These are phyloP conservation scores for Aspergillus floridensis DNA, from an alignment of 2,329 filamentous ascomycete species.

Conservation along the genomic window DNA sequence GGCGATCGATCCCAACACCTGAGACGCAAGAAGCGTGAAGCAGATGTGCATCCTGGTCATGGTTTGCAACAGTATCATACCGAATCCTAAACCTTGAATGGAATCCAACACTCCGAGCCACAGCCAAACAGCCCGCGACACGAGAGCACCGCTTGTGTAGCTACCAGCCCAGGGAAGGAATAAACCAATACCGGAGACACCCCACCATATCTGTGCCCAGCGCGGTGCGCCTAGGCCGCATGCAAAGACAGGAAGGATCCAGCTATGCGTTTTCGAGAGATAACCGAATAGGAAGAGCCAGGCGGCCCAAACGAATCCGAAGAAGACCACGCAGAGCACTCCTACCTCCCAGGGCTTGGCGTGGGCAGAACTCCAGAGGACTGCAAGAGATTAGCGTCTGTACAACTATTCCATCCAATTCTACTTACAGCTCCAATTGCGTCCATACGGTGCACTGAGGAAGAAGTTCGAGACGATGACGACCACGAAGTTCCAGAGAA, in stretches of 20 bases:
- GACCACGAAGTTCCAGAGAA: conserved; percentile 65
- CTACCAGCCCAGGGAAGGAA: conserved; percentile 63
- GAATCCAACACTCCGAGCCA: conserved; percentile 66
- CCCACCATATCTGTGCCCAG: conserved; percentile 69
- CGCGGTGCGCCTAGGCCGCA: conserved; percentile 63
- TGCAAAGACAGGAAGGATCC: conserved; percentile 66
- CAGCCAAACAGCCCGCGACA: conserved; percentile 61
- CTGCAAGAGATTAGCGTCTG: conserved; percentile 20
- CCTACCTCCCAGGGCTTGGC: conserved; percentile 57
- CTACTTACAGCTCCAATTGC: conserved; percentile 60
- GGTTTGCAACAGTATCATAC: conserved; percentile 66
- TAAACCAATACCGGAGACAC: conserved; percentile 57
- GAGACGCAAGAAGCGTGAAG: conserved; percentile 59
- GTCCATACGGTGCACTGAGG: conserved; percentile 63
- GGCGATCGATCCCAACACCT: conserved; percentile 60
- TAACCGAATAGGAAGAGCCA: conserved; percentile 49
- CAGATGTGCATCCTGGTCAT: conserved; percentile 64
- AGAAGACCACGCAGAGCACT: conserved; percentile 49
- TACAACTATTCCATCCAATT: neutral
- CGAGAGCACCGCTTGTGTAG: conserved; percentile 53
- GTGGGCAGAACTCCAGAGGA: conserved; percentile 59
- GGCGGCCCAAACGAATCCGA: conserved; percentile 56
- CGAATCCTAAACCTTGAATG: conserved; percentile 64
- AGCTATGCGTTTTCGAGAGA: conserved; percentile 60
- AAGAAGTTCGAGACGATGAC: conserved; percentile 67